These are phyloP conservation scores for Quercus lobata DNA, from an alignment of 331 rosid species.

Conservation along the genomic window DNA sequence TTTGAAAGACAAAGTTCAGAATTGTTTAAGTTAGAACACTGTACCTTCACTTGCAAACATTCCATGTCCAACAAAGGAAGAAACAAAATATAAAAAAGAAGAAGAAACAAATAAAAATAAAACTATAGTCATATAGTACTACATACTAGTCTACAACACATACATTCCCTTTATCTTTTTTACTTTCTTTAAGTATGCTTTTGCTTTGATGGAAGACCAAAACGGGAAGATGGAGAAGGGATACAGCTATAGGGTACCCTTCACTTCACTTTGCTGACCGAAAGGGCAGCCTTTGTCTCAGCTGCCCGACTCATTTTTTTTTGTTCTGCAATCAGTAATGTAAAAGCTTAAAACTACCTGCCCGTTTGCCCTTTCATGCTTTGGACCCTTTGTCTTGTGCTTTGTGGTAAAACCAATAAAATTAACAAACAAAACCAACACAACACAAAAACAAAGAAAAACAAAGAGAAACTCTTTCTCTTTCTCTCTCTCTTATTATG, in stretches of 20 bases:
- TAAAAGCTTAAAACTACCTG: slow-evolving; percentile 54
- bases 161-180: slow-evolving; percentile 61
- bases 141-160: slow-evolving; percentile 24
- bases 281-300: slow-evolving; percentile 61
- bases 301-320: slow-evolving; percentile 44
- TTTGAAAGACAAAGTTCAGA: not conserved
- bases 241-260: slow-evolving; percentile 23
- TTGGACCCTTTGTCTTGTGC: slow-evolving; percentile 47
- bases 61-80: slow-evolving; percentile 48
- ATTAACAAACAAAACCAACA: not conserved
- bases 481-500: slow-evolving; percentile 14
- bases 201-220: slow-evolving; percentile 74
- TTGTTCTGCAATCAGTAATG: slow-evolving; percentile 13
- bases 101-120: not conserved
- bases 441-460: slow-evolving; percentile 18
- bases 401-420: slow-evolving; percentile 26
- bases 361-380: slow-evolving; percentile 73
- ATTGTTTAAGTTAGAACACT: slow-evolving; percentile 16
- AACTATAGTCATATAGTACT: not conserved
- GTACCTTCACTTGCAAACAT: slow-evolving; percentile 62
- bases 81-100: slow-evolving; percentile 18
- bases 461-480: not conserved
- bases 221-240: slow-evolving; percentile 31
- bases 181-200: slow-evolving; percentile 47
- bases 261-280: slow-evolving; percentile 71